These are phyloP conservation scores for Fusarium begoniae DNA, from an alignment of 2,329 filamentous ascomycete genomes.

Conservation along the genomic window DNA sequence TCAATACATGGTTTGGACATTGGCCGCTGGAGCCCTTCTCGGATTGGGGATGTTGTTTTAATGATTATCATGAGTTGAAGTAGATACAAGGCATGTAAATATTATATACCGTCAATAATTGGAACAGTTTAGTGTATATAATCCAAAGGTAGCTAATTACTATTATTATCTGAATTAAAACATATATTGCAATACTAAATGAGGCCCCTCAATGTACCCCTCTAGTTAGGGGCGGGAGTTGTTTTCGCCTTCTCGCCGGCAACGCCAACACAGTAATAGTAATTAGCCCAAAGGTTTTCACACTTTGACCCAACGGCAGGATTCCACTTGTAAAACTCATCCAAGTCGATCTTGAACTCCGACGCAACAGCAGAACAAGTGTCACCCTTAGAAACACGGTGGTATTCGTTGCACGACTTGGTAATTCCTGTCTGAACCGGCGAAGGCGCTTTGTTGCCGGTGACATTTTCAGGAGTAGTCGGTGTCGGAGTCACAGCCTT, in stretches of 20 bases:
- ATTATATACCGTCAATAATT: background rate
- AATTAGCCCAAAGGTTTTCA: background rate
- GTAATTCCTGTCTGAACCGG: background rate
- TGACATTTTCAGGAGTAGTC: background rate
- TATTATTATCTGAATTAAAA: background rate
- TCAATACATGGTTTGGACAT: background rate
- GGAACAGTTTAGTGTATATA: background rate
- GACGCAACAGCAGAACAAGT: background rate
- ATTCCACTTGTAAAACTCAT: background rate
- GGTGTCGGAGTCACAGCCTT: background rate
- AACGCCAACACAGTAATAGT: background rate
- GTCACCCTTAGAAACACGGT: background rate
- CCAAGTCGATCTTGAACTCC: background rate
- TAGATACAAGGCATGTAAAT: background rate
- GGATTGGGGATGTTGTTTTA: background rate
- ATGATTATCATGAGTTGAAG: accelerated
- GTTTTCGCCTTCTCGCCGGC: background rate
- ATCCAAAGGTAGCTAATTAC: background rate
- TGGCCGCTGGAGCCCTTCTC: background rate
- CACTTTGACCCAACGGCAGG: background rate
- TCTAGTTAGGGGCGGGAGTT: background rate
- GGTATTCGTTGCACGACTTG: background rate
- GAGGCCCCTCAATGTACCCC: accelerated
- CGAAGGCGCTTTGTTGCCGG: background rate
- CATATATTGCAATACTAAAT: accelerated